Evolutionary conservation across 805 yeast species (phyloP), one percentile per base, ranked within the genome.

Genomic region (Ogataea nitratoaversa): DNA sequence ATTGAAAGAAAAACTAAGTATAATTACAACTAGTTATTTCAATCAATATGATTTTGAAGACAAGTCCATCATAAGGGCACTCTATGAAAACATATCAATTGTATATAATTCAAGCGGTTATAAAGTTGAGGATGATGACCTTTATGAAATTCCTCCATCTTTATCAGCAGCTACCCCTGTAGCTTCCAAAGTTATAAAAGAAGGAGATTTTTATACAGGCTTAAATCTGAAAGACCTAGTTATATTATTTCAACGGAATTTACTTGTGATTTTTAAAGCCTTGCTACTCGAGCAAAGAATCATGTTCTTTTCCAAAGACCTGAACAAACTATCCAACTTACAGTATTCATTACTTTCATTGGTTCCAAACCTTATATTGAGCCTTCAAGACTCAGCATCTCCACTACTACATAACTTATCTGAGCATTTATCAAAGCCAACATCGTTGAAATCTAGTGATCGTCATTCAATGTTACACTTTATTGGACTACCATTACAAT

Each of bases 11-110:
- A 93, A 93, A 60, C 65, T 93, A 47, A 83, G 95, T 34, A 87
- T 93, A 19, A 86, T 91, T 23, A 90, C 98, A 0, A 78, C 82
- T 44, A 84, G 89, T 2, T 91, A 81, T 61, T 93, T 93, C 56
- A 70, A 78, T 36, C 99, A 93, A 56, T 76, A 74, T 34, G 79
- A 84, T 56, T 86, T 93, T 51, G 69, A 71, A 22, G 95, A 93
- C 60, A 74, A 74, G 44, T 68, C 72, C 4, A 72, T 91, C 19
- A 72, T 91, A 28, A 79, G 78, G 37, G 74, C 82, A 16, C 67
- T 91, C 29, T 87, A 78, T 56, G 84, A 79, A 13, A 88, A 83
- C 59, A 61, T 84, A 38, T 69, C 75, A 40, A 58, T 63, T 14
- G 65, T 67, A 13, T 76, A 73, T 42, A 60, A 59, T 41, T 33